Evolutionary conservation across 768 basidiomycete species (phyloP), one percentile per base, ranked within the genome.

Genomic region (Glaciozyma antarctica): DNA sequence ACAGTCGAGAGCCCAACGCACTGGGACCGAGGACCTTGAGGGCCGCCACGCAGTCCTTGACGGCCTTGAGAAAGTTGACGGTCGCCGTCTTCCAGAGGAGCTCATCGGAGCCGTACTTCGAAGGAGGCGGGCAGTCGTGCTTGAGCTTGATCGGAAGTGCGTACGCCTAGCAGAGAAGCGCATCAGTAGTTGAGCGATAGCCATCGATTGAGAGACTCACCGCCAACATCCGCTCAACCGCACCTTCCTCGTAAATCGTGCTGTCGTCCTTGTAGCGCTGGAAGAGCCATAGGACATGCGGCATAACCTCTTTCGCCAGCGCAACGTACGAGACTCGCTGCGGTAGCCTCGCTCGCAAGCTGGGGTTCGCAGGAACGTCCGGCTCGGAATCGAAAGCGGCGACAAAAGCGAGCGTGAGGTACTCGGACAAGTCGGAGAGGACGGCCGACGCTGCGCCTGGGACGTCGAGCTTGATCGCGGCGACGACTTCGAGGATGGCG

Each of bases 11-110:
- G 51, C 49, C 19, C 2, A 5, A 60, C 58, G 28, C 22, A 62
- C 63, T 58, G 5, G n/a, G 15, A 2, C 59, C 60, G 26, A 65
- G 19, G 2, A 6, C 1, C 22, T 51, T 41, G 8, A 69, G 28
- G 28, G 26, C 16, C 8, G 30, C 54, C 1, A 61, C 62, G n/a
- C 61, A 52, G 22, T 70, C 62, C 28, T 48, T 60, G 2, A 89
- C 85, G 41, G 89, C 81, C 19, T 80, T 79, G 72, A 92, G 78
- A 76, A 90, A 90, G 72, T 81, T 85, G 19, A 80, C 82, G 3
- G 88, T 90, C n/a, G 91, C 93, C 0, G 90, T 92, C 78, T 92
- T 93, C 94, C 94, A 98, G 4, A 99, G 78, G 0, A 93, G 91
- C 26, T 77, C 78, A 72, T 93, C 94, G 61, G 88, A 86, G 3